Evolutionary conservation across 345 rosid genomes (phyloP).

Genomic region (Aurinia saxatilis): DNA sequence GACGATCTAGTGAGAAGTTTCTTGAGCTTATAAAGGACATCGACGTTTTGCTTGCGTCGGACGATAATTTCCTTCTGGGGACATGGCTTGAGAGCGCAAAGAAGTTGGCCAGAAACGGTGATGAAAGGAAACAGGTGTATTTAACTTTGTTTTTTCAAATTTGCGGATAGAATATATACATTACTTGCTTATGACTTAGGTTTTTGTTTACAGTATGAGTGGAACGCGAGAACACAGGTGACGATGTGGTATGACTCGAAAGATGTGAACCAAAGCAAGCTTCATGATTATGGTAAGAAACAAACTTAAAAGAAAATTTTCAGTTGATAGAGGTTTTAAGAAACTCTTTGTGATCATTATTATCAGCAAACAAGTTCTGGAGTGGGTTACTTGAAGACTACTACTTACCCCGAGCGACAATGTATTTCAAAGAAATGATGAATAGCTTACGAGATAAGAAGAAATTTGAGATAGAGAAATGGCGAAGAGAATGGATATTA

Average conservation of each 20-base stretch:
- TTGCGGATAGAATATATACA: not conserved
- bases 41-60: slow-evolving; percentile 68
- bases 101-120: slow-evolving; percentile 44
- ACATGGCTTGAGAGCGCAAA: slow-evolving; percentile 91
- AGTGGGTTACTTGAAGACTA: slow-evolving; percentile 71
- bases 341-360: not conserved
- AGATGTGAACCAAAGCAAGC: slow-evolving; percentile 62
- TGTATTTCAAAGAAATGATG: slow-evolving; percentile 42
- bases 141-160: not conserved
- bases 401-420: slow-evolving; percentile 58
- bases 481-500: slow-evolving; percentile 73
- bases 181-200: slow-evolving; percentile 4
- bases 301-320: not conserved
- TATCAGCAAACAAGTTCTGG: slow-evolving; percentile 85
- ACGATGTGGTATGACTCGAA: slow-evolving; percentile 95
- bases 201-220: slow-evolving; percentile 52
- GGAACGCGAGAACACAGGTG: slow-evolving; percentile 93
- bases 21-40: slow-evolving; percentile 67
- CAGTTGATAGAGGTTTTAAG: not conserved
- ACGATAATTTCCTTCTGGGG: slow-evolving; percentile 78
- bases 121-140: slow-evolving; percentile 61
- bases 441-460: slow-evolving; percentile 47
- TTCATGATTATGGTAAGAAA: slow-evolving; percentile 78
- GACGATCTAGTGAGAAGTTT: slow-evolving; percentile 41
- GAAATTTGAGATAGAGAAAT: slow-evolving; percentile 45